Evolutionary conservation across 1,284 basidiomycete genomes (phyloP), one percentile per base, ranked within the genome.

Genomic region (Fomitopsis betulina): DNA sequence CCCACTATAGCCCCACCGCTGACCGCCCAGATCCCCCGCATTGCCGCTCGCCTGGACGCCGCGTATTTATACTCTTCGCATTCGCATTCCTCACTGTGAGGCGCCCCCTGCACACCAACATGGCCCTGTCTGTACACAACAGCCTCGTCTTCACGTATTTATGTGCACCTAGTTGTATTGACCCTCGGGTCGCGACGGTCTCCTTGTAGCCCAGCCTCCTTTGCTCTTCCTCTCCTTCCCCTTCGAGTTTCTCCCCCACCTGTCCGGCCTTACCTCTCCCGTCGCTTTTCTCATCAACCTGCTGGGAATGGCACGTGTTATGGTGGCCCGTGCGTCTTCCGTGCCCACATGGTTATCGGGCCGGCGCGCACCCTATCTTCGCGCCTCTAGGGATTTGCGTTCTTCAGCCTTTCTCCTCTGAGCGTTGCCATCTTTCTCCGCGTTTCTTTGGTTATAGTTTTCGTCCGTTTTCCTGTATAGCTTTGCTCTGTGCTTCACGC

Each of bases 41-140:
- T 38, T 50, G 23, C 23, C 54, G 37, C 13, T 40, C 53, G 37
- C 54, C 38, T 45, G 33, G 49, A 50, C 39, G 52, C 32, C 62
- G 35, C 8, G 58, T 47, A 55, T 64, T 60, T 62, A 63, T 54
- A 56, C 58, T 32, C 60, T 60, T 61, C 59, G 60, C 58, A 40
- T 43, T 52, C 35, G 25, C 6, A 10, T 8, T 13, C 19, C 25
- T 33, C 30, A 1, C 1, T 42, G 47, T 55, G 47, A 43, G 35
- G 60, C 7, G 4, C 27, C 27, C 58, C 53, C 58, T 23, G 30
- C 53, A 30, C 15, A 32, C 47, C 32, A 38, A 15, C 53, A 47
- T 17, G 49, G 43, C 49, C 53, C 35, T 43, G 53, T 19, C 17
- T 12, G 32, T 12, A 7, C 27, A 55, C 47, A 45, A 39, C 53